Base-by-base conservation (phyloP, 2,329 filamentous ascomycete species). In the Aplosporella prunicola region DNA sequence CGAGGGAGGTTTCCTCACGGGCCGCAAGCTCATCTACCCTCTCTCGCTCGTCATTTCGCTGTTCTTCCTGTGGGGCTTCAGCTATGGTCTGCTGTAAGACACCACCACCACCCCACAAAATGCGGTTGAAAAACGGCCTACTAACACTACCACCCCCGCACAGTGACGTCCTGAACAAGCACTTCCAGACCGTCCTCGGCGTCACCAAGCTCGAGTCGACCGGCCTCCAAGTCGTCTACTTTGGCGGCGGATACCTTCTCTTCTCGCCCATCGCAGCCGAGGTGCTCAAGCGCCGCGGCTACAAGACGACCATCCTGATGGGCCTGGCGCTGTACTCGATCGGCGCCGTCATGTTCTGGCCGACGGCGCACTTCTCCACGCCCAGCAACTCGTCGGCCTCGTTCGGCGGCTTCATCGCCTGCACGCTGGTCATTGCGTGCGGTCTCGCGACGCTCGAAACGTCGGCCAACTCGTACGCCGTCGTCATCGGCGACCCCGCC, bases 91-190 rank as follows among this genome's bases (percentile, higher is more conserved):
- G 25, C 20, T 20, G 9, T 5, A 22, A 17, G 32, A 13, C 13
- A 17, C n/a, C 6, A 11, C 7, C 9, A 9, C 3, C n/a, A 2
- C 20, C 13, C 9, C 4, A 9, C 20, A 10, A 4, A 10, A 35
- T n/a, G 10, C 26, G n/a, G n/a, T n/a, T n/a, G n/a, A n/a, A n/a
- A n/a, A n/a, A n/a, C n/a, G 34, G 34, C 20, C 34, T 24, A 20
- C 30, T 5, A n/a, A n/a, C n/a, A n/a, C 2, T 8, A 32, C 14
- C 32, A 80, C 80, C 31, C 84, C 91, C 48, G 94, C 86, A 58
- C 69, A 95, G n/a, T 24, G 79, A 88, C 2, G 78, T 93, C 32
- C 72, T 98, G 23, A 86, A 83, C 49, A 72, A 78, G 3, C 80
- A 93, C 55, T 98, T 98, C 60, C 78, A 84, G 47, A 69, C 76